Evolutionary conservation across 1,139 yeast species (phyloP).

Genomic region (Lodderomyces elongisporus): DNA sequence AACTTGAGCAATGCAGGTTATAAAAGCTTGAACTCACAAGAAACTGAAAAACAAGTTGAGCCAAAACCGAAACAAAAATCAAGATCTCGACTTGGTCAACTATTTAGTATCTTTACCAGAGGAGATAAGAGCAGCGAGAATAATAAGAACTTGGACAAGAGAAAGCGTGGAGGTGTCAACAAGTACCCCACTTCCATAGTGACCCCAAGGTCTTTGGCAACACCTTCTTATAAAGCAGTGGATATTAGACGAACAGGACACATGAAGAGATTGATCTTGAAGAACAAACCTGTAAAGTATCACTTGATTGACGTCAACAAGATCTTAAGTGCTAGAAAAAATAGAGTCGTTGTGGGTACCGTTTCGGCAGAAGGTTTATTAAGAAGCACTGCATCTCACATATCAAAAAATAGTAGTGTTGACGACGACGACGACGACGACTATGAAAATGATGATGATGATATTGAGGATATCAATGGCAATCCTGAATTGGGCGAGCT

Average conservation of each 20-base stretch:
- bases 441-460: constrained; percentile 15
- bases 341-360: constrained; percentile 23
- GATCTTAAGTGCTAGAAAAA: constrained; percentile 32
- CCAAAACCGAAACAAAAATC: constrained; percentile 5
- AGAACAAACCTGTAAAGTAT: constrained; percentile 39
- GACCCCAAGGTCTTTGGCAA: constrained; percentile 13
- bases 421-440: constrained; percentile 19
- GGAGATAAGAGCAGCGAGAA: background rate
- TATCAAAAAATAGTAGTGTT: constrained; percentile 16
- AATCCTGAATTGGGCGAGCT: constrained; percentile 19
- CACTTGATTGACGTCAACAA: constrained; percentile 43
- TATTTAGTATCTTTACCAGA: constrained; percentile 3
- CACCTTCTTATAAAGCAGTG: constrained; percentile 13
- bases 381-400: too few species aligned
- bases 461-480: constrained; percentile 17
- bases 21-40: background rate
- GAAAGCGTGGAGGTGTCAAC: background rate
- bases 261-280: constrained; percentile 35
- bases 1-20: background rate
- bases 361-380: constrained; percentile 16
- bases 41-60: background rate
- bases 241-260: constrained; percentile 17
- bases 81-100: constrained; percentile 29
- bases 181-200: background rate
- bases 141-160: background rate